Base-by-base conservation (phyloP, 192 early-diverging fungal genomes). In the Coemansia sp. region DNA sequence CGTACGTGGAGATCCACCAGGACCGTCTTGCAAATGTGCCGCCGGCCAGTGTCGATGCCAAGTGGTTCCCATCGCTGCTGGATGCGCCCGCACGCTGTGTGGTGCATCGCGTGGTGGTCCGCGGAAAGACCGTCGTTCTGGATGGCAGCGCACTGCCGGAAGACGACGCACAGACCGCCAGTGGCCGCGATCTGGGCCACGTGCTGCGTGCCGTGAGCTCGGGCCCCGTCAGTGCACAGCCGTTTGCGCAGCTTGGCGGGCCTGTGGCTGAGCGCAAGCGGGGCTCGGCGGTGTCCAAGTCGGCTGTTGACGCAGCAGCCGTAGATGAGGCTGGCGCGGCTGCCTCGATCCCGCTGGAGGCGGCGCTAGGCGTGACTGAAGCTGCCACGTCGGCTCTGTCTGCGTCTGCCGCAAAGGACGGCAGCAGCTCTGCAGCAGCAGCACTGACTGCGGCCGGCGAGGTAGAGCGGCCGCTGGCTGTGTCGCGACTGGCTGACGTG, bases 1-100 rank as follows among this genome's bases (percentile, higher is more conserved):
- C 97, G 12, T 96, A 94, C 54, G 85, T 99, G 32, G 97, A 99
- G 85, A 87, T 98, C 57, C 94, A 97, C 76, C 81, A 94, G 64
- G 95, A 95, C 69, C 88, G 94, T 19, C 72, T 84, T 42, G 80
- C 74, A 15, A 63, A 78, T 10, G 76, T 89, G n/a, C 67, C 86
- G 38, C 62, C 60, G 16, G 67, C 49, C 23, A 56, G 71, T 4
- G 67, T 67, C 50, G 80, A 83, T 56, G 69, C 72, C 8, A 63
- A 66, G 56, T 83, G 80, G 80, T 74, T 83, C 62, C 61, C 80
- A 7, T 59, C 40, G 15, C 84, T 94, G 40, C 74, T 81, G 54
- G 89, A 85, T 32, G 84, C 85, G 71, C 74, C 77, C 1, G 65
- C 93, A 15, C 75, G 74, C 52, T 95, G 93, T 11, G 88, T 83